Evolutionary conservation across 2,329 filamentous ascomycete genomes (phyloP).

Genomic region (Knufia fluminis): DNA sequence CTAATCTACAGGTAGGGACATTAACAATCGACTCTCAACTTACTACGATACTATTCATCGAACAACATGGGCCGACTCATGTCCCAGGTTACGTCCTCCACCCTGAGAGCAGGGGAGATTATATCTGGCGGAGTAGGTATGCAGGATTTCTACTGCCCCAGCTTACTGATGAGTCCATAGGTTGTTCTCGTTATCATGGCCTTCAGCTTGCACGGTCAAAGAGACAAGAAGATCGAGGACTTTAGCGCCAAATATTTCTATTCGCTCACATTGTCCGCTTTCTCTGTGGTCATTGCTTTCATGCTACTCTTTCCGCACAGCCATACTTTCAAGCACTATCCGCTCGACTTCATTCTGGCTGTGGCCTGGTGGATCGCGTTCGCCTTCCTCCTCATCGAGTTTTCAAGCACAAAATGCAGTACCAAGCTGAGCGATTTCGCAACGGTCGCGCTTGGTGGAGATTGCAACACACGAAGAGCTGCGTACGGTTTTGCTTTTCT

Average conservation of each 20-base stretch:
- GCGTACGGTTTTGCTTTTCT: slow-evolving; percentile 64
- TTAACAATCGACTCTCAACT: neutral
- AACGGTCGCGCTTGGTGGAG: slow-evolving; percentile 40
- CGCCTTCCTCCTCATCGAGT: slow-evolving; percentile 53
- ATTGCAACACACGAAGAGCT: slow-evolving; percentile 63
- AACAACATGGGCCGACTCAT: slow-evolving; percentile 24
- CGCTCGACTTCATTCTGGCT: slow-evolving; percentile 59
- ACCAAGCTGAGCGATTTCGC: slow-evolving; percentile 49
- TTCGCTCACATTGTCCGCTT: slow-evolving; percentile 58
- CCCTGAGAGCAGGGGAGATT: slow-evolving; percentile 55
- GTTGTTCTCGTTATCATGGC: slow-evolving; percentile 60
- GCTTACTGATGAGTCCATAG: slow-evolving; percentile 23
- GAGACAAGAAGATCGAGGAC: slow-evolving; percentile 31
- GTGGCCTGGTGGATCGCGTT: slow-evolving; percentile 63
- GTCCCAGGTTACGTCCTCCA: slow-evolving; percentile 46
- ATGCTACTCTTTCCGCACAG: slow-evolving; percentile 66
- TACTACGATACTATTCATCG: neutral
- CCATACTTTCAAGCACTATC: slow-evolving; percentile 59
- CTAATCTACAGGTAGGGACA: neutral
- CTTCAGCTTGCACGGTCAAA: slow-evolving; percentile 48
- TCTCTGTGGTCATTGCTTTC: slow-evolving; percentile 58
- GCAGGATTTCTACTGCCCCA: slow-evolving; percentile 6
- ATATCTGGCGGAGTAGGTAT: slow-evolving; percentile 56
- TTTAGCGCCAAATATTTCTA: slow-evolving; percentile 61
- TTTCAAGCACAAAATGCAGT: slow-evolving; percentile 7